These are phyloP conservation scores for Dunaliella primolecta DNA, from an alignment of 139 green algal species.

Conservation along the genomic window DNA sequence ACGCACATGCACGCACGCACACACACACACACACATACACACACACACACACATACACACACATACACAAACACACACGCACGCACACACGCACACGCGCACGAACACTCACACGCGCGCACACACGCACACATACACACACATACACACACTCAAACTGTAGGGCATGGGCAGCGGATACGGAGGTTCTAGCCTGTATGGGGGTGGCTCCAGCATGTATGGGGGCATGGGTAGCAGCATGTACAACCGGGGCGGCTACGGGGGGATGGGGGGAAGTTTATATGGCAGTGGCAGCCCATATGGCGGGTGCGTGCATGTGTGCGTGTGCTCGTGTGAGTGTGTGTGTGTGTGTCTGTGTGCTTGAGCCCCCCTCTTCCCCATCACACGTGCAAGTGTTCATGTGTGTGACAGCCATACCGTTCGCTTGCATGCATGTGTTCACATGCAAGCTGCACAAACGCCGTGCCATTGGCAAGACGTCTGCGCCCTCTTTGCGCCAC, in stretches of 20 bases:
- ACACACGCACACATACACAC: neutral
- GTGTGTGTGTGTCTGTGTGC: too few relatives aligned
- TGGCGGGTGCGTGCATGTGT: too few relatives aligned
- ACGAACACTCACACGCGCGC: neutral
- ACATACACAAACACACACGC: neutral
- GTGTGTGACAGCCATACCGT: too few relatives aligned
- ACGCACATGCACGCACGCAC: neutral
- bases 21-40: neutral
- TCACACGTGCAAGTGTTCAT: too few relatives aligned
- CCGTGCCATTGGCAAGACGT: too few relatives aligned
- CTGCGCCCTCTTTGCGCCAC: too few relatives aligned
- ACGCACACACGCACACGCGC: neutral
- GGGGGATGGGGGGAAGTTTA: neutral
- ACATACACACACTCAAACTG: neutral
- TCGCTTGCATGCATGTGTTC: too few relatives aligned
- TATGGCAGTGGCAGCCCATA: conserved; percentile 16
- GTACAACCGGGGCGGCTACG: neutral
- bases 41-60: neutral
- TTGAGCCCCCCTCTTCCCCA: too few relatives aligned
- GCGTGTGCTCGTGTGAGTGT: too few relatives aligned
- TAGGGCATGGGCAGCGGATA: neutral
- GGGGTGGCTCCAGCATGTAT: neutral
- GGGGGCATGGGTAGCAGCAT: neutral
- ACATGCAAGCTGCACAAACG: too few relatives aligned
- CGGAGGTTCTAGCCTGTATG: neutral